These are phyloP conservation scores for Crinitomyces ghanaensis DNA, from an alignment of 805 yeast genomes.

Conservation along the genomic window DNA sequence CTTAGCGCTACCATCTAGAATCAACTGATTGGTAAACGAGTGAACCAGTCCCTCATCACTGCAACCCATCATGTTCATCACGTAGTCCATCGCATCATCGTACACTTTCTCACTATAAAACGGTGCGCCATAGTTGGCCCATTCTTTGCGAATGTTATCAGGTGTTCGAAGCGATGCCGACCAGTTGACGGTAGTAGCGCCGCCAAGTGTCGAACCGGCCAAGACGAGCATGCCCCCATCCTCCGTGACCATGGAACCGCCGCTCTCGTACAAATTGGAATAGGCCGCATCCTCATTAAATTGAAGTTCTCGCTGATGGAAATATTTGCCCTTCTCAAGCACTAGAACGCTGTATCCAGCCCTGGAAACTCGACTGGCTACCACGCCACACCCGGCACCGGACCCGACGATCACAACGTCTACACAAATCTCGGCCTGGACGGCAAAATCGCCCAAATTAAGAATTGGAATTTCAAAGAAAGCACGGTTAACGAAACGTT, in stretches of 20 bases:
- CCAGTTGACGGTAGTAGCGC: conserved; percentile 51
- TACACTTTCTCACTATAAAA: conserved; percentile 34
- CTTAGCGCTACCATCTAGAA: conserved; percentile 34
- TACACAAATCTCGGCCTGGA: conserved; percentile 9
- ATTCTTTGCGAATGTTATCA: conserved; percentile 39
- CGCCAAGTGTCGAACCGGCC: conserved; percentile 47
- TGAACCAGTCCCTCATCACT: conserved; percentile 30
- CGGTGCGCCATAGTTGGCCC: conserved; percentile 37
- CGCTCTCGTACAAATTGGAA: conserved; percentile 29
- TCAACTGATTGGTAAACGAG: conserved; percentile 33
- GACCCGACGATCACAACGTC: conserved; percentile 34
- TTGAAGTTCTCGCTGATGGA: conserved; percentile 26
- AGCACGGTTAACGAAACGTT: conserved; percentile 20
- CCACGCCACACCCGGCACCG: conserved; percentile 45
- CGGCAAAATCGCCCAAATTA: conserved; percentile 9
- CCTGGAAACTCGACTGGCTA: conserved; percentile 34
- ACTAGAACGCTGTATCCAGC: conserved; percentile 36
- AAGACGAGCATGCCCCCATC: conserved; percentile 30
- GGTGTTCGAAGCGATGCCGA: conserved; percentile 41
- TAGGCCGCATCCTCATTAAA: conserved; percentile 31
- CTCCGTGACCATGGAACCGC: conserved; percentile 29
- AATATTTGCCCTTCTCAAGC: conserved; percentile 41
- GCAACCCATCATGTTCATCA: conserved; percentile 40
- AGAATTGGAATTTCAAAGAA: conserved; percentile 26
- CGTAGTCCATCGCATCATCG: conserved; percentile 36